Percentiles rank a stretch among this genome's conserved stretches.
phyloP scores from a whole-genome alignment of 345 rosid genomes.

The Eucalyptus leucophloia region DNA sequence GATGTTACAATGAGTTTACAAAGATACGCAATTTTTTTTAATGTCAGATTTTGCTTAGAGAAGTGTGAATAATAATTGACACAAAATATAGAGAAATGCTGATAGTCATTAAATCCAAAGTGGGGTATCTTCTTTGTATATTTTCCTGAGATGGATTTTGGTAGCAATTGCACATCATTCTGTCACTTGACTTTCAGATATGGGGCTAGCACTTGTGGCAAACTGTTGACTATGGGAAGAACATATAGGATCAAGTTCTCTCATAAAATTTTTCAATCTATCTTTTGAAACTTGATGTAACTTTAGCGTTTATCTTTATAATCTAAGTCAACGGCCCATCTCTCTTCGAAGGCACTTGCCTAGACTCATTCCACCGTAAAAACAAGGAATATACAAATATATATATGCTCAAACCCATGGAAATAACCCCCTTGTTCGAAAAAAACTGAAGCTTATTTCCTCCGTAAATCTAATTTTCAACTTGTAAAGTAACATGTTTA shows the following conservation, averaged over 20 bases:
- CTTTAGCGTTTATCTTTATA: background rate
- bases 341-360: background rate
- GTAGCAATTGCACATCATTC: background rate
- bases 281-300: background rate
- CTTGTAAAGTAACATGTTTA: background rate
- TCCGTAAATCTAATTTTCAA: background rate
- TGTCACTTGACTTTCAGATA: background rate
- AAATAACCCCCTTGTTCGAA: background rate
- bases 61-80: background rate
- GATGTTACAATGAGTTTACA: background rate
- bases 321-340: background rate
- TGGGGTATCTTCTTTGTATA: background rate
- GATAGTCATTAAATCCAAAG: background rate
- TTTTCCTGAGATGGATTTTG: background rate
- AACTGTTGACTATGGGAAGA: background rate
- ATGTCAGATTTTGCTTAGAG: background rate
- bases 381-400: background rate
- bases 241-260: background rate
- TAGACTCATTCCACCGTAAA: background rate
- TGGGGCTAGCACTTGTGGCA: background rate
- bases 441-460: background rate
- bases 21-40: background rate
- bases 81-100: background rate
- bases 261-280: background rate
- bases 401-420: background rate